Percentiles rank a stretch among this genome's conserved stretches.
These are phyloP conservation scores for Leccinum broughii DNA, from an alignment of 768 basidiomycete genomes.

Conservation along the genomic window DNA sequence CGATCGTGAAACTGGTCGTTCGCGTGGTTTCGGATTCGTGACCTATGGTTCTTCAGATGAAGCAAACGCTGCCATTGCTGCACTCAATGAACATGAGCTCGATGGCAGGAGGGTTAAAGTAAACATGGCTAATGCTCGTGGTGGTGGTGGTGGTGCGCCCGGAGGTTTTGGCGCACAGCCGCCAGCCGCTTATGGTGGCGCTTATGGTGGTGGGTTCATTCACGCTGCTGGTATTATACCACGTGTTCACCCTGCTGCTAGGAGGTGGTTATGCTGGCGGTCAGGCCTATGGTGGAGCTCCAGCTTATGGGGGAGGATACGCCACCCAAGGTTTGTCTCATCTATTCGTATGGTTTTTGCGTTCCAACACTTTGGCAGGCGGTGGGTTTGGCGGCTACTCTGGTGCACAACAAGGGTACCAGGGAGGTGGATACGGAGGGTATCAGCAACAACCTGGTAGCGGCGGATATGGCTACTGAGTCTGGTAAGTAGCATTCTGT, in stretches of 20 bases:
- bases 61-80: conserved; percentile 74
- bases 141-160: conserved; percentile 47
- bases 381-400: conserved; percentile 15
- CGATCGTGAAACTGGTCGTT: conserved; percentile 96
- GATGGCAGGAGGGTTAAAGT: conserved; percentile 91
- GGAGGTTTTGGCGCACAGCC: conserved; percentile 30
- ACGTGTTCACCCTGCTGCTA: conserved; percentile 17
- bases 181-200: conserved; percentile 35
- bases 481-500: conserved; percentile 1
- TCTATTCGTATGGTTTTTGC: neutral
- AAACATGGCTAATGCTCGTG: conserved; percentile 80
- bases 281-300: conserved; percentile 16
- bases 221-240: neutral
- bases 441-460: conserved; percentile 28
- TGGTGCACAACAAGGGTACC: conserved; percentile 22
- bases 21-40: conserved; percentile 97
- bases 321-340: conserved; percentile 13
- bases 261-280: conserved; percentile 33
- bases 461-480: conserved; percentile 34
- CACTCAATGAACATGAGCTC: conserved; percentile 86
- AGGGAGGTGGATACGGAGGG: conserved; percentile 25
- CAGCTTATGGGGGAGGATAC: conserved; percentile 30
- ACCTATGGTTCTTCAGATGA: conserved; percentile 63
- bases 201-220: conserved; percentile 23
- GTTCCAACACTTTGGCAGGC: conserved; percentile 6